Evolutionary conservation across 768 basidiomycete genomes (phyloP), one percentile per base, ranked within the genome.

Genomic region (Tricholoma terreum): DNA sequence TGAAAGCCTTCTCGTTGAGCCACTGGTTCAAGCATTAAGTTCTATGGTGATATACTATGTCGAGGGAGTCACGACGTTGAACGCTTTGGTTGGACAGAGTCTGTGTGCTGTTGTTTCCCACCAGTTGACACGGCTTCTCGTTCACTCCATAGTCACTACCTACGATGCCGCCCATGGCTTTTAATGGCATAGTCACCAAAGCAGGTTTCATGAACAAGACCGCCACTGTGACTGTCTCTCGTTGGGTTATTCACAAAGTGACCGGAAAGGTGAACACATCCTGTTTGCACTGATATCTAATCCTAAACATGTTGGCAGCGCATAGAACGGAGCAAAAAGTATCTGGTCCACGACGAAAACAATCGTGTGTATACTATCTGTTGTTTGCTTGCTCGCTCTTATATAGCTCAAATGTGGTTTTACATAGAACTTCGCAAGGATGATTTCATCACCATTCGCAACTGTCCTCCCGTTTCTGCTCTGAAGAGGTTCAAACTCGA

Each of bases 151-250:
- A n/a, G n/a, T n/a, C n/a, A 6, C 5, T 12, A 45, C 46, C 61
- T 43, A 58, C 58, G 35, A 92, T 92, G 90, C 86, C 89, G 34
- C 90, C 91, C 24, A 86, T 92, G 84, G 73, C 84, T 14, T 81
- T 93, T 61, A 78, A 78, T 21, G 91, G 91, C 15, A 64, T 84
- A 36, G 92, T 93, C 17, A 87, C 89, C 31, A 92, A 90, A 70
- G 87, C 82, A 19, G 90, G 92, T 8, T 83, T 78, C 62, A 93
- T 93, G 90, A 77, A 85, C 54, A 92, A 92, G 69, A 93, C 91
- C 0, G 91, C 81, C 12, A 93, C 92, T 0, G 90, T 93, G 49
- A 86, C 88, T 0, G 90, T 93, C 7, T 84, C 87, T 21, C 82
- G 91, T 56, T 84, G 79, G 76, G 77, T 88, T 36, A 71, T 83